These are phyloP conservation scores for Raffaelea albimanens DNA, from an alignment of 2,329 filamentous ascomycete species.

Conservation along the genomic window DNA sequence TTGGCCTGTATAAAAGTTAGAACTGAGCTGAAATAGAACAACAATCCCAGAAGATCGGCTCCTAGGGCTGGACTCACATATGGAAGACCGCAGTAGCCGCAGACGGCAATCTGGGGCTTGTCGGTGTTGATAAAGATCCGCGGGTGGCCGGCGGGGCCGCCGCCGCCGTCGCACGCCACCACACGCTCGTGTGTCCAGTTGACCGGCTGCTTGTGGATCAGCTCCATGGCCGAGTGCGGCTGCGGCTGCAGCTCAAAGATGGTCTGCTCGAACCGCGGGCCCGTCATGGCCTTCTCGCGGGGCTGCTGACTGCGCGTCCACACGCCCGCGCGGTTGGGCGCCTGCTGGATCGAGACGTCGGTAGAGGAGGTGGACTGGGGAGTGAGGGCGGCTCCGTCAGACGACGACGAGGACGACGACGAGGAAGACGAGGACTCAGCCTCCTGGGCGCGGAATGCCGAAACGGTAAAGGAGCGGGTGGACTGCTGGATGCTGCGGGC, in stretches of 20 bases:
- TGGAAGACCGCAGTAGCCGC: conserved; percentile 88
- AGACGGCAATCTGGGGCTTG: conserved; percentile 82
- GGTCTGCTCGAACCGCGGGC: conserved; percentile 94
- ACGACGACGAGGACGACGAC: conserved; percentile 26
- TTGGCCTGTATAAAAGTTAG: conserved; percentile 68
- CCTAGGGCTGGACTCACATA: conserved; percentile 55
- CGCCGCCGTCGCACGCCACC: conserved; percentile 86
- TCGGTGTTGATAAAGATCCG: conserved; percentile 96
- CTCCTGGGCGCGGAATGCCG: conserved; percentile 37
- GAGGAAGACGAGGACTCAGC: conserved; percentile 27
- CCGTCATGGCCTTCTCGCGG: conserved; percentile 75
- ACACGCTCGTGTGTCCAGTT: conserved; percentile 76
- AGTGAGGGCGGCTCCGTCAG: conserved; percentile 27
- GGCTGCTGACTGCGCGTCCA: conserved; percentile 86
- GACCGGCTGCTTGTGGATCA: conserved; percentile 94
- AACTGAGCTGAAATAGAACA: too few species aligned
- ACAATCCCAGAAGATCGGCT: too few species aligned
- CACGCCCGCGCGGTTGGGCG: conserved; percentile 70
- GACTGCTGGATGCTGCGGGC: conserved; percentile 10
- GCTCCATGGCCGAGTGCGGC: conserved; percentile 81
- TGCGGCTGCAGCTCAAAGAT: conserved; percentile 88
- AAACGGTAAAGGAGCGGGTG: conserved; percentile 38
- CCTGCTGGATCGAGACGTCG: conserved; percentile 55
- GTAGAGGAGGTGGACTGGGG: conserved; percentile 12
- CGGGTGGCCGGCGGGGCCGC: conserved; percentile 82